Percentiles rank a stretch among this genome's conserved stretches.
phyloP scores from a whole-genome alignment of 352 stramenopile species.

The Achlya hypogyna region DNA sequence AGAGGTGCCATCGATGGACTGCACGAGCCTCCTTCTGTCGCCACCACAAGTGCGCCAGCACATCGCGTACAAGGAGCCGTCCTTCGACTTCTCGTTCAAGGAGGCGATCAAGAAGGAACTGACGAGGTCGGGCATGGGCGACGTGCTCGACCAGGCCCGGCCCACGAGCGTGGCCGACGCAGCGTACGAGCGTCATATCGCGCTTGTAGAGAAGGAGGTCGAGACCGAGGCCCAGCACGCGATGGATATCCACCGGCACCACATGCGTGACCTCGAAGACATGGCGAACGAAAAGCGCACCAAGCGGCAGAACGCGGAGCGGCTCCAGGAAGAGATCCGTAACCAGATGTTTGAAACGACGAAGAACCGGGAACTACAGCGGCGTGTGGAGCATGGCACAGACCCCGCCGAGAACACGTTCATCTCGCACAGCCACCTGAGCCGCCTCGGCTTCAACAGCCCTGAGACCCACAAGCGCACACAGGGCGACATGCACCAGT shows the following conservation, averaged over 20 bases:
- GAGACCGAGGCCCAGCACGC: conserved; percentile 18
- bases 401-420: conserved; percentile 20
- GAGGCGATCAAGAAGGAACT: conserved; percentile 17
- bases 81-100: conserved; percentile 18
- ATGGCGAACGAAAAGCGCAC: conserved; percentile 15
- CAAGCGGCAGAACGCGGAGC: conserved; percentile 8
- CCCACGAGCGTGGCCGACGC: neutral
- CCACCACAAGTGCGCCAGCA: conserved; percentile 14
- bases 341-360: conserved; percentile 9
- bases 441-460: conserved; percentile 16
- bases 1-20: conserved; percentile 10
- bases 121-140: neutral
- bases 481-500: conserved; percentile 17
- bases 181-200: conserved; percentile 12
- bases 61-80: conserved; percentile 14
- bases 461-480: conserved; percentile 21
- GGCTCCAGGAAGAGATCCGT: conserved; percentile 11
- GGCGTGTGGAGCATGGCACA: neutral
- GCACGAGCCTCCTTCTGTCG: conserved; percentile 14
- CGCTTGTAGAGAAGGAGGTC: conserved; percentile 14
- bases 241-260: conserved; percentile 20
- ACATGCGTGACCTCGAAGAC: conserved; percentile 17
- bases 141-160: neutral
- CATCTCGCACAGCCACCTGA: conserved; percentile 14
- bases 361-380: neutral